A percentile compares a stretch with the other conserved stretches of the same genome.
These are phyloP conservation scores for Russula dissimulans DNA, from an alignment of 768 basidiomycete species.

Conservation along the genomic window DNA sequence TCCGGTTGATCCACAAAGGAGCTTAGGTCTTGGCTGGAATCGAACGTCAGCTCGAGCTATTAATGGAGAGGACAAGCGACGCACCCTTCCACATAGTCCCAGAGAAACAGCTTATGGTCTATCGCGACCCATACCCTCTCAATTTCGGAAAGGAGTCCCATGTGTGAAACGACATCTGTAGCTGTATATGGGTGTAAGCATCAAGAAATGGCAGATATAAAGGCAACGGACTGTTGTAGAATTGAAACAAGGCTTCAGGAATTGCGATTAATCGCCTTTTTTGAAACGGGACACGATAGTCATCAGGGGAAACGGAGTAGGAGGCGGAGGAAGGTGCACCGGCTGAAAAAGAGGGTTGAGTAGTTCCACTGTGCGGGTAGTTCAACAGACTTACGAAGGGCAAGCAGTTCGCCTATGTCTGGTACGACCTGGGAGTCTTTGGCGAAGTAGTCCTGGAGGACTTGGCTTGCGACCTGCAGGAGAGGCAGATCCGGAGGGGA, in stretches of 20 bases:
- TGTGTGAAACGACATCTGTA: conserved; percentile 61
- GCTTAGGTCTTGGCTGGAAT: conserved; percentile 69
- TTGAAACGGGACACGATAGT: conserved; percentile 71
- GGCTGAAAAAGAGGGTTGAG: conserved; percentile 30
- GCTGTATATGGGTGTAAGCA: conserved; percentile 32
- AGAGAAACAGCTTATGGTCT: conserved; percentile 88
- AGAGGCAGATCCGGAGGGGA: conserved; percentile 47
- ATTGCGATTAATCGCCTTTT: conserved; percentile 69
- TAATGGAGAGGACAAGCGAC: conserved; percentile 21
- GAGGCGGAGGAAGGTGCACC: conserved; percentile 62
- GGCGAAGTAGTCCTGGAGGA: conserved; percentile 57
- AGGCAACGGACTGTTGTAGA: conserved; percentile 52
- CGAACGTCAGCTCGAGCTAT: conserved; percentile 3
- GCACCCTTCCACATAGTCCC: conserved; percentile 94
- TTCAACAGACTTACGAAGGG: conserved; percentile 35
- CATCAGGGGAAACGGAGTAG: conserved; percentile 70
- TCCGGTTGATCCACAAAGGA: conserved; percentile 90
- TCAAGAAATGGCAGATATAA: background rate
- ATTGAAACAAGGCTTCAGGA: conserved; percentile 68
- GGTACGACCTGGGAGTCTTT: conserved; percentile 71
- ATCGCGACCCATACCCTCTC: conserved; percentile 94
- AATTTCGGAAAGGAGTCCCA: conserved; percentile 89
- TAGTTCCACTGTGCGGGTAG: background rate
- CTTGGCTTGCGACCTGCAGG: conserved; percentile 55
- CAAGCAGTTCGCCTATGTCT: conserved; percentile 62